Evolutionary conservation across 78 protist genomes (phyloP), one percentile per base, ranked within the genome.

Genomic region (Guillardia theta): DNA sequence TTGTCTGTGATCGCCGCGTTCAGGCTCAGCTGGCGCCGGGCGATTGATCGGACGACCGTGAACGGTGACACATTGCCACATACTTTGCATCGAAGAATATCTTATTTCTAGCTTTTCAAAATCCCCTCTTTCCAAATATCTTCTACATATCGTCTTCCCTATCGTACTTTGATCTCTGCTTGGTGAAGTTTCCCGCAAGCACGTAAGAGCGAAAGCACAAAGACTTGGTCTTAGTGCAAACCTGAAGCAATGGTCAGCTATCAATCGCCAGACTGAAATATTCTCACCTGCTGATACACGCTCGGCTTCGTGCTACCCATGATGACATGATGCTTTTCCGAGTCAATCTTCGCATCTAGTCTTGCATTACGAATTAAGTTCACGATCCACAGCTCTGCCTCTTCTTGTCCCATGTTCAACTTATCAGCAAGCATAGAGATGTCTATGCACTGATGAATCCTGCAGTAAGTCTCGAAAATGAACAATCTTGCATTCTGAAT

Each of bases 371-470:
- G 88, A 95, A 98, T 97, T n/a, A 97, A 96, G 95, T 97, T 96
- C 64, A 98, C 99, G 64, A 98, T 97, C 99, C 99, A 98, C 70
- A 78, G 70, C 94, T 98, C 99, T 30, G 98, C 97, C 41, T 70
- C 83, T 12, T 70, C 83, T 43, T 70, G 83, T 30, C 33, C 43
- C 96, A 98, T 95, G 92, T 95, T 58, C 48, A 98, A 95, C 94
- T 96, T 96, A 45, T 96, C 96, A 62, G 97, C 96, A 43, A 98
- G 96, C 97, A 96, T 96, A 78, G 96, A 21, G 64, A 97, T 96
- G 95, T 96, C 96, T 87, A 97, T 98, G 94, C 83, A 70, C 83
- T 70, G 83, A 43, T 70, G 92, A 8, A 87, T 47, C 33, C 62
- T 53, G 47, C 93, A 88, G 93, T 48, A 98, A 4, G 96, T 96